A percentile compares a stretch with the other conserved stretches of the same genome.
Evolutionary conservation across 176 grass and related monocot genomes (phyloP).

Genomic region (Puccinellia tenuiflora): DNA sequence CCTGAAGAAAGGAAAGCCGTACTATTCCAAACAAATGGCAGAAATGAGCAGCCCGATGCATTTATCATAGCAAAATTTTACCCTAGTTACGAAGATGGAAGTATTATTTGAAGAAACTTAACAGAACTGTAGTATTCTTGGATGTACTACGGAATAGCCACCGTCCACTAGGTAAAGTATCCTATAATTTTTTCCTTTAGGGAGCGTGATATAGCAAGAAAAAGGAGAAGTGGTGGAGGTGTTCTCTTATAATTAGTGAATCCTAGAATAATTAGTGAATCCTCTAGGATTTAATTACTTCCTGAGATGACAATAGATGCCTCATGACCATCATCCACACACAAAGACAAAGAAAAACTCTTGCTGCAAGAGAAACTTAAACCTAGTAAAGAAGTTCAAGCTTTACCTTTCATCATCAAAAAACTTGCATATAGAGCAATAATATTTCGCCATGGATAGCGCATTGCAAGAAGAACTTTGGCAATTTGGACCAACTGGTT

Average conservation of each 20-base stretch:
- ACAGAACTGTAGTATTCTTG: background rate
- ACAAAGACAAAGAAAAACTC: background rate
- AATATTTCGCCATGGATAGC: conserved; percentile 78
- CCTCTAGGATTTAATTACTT: background rate
- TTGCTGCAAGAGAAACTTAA: background rate
- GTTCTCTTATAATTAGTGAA: background rate
- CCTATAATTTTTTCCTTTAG: background rate
- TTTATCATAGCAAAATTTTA: background rate
- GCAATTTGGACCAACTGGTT: conserved; percentile 68
- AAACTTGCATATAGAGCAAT: conserved; percentile 88
- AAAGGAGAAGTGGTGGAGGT: background rate
- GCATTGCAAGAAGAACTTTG: conserved; percentile 51
- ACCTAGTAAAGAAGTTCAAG: background rate
- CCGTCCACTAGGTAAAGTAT: background rate
- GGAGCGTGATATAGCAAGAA: background rate
- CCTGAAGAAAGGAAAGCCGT: background rate
- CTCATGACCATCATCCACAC: background rate
- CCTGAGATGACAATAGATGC: background rate
- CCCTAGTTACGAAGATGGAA: background rate
- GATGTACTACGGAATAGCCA: background rate
- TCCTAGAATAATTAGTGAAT: background rate
- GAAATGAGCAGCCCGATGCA: background rate
- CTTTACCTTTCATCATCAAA: conserved; percentile 90
- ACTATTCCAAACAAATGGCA: background rate
- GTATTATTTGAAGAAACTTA: background rate